Percentiles rank a stretch among this genome's conserved stretches.
Evolutionary conservation across 768 basidiomycete genomes (phyloP).

Genomic region (Lactifluus volemus): DNA sequence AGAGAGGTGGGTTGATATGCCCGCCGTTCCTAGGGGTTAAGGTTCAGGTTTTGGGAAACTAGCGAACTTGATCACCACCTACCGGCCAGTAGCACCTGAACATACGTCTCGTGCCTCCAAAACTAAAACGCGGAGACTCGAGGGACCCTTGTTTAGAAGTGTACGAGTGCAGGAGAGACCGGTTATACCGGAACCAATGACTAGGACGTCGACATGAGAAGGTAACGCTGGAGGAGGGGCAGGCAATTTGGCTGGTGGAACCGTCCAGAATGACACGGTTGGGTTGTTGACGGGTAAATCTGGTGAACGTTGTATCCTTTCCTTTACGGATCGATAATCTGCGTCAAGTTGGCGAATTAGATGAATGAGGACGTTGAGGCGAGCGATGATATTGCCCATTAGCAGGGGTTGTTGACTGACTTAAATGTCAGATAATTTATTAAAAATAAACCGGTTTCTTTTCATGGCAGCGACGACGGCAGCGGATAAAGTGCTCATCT

Average conservation of each 20-base stretch:
- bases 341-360: not conserved
- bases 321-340: conserved; percentile 3
- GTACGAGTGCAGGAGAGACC: conserved; percentile 53
- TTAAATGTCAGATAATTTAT: no score
- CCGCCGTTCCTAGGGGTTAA: conserved; percentile 50
- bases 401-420: no score
- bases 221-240: conserved; percentile 28
- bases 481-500: conserved; percentile 14
- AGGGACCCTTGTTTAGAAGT: conserved; percentile 33
- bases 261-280: conserved; percentile 55
- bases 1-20: conserved; percentile 52
- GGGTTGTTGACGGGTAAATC: conserved; percentile 49
- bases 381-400: conserved; percentile 12
- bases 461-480: not conserved
- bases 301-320: conserved; percentile 35
- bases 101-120: conserved; percentile 75
- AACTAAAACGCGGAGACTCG: conserved; percentile 45
- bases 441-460: no score
- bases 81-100: conserved; percentile 69
- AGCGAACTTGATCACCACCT: not conserved
- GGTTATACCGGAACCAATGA: conserved; percentile 75
- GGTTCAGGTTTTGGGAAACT: not conserved
- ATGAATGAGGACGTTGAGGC: not conserved
- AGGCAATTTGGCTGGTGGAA: conserved; percentile 42
- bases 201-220: conserved; percentile 51